Evolutionary conservation across 2,329 filamentous ascomycete species (phyloP).

Genomic region (Nemania sp.): DNA sequence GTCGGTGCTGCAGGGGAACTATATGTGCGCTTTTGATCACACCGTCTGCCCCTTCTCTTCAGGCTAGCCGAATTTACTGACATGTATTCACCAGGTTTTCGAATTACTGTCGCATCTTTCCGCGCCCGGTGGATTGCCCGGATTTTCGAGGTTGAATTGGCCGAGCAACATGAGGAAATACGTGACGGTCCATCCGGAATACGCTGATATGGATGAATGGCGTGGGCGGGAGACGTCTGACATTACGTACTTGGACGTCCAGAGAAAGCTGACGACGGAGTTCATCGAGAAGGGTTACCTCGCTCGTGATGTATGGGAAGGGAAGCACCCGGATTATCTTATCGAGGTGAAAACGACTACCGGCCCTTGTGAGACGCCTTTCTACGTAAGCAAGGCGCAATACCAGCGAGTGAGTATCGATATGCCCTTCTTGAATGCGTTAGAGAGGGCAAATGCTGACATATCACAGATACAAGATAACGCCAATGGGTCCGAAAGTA

Average conservation of each 20-base stretch:
- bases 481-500: not conserved
- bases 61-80: no score
- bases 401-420: conserved; percentile 44
- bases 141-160: conserved; percentile 51
- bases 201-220: conserved; percentile 48
- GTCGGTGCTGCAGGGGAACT: conserved; percentile 32
- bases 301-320: conserved; percentile 33
- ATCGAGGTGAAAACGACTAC: conserved; percentile 59
- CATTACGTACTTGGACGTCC: conserved; percentile 49
- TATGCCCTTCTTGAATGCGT: conserved; percentile 17
- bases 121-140: conserved; percentile 37
- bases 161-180: conserved; percentile 52
- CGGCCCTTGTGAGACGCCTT: conserved; percentile 43
- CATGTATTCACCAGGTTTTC: conserved; percentile 46
- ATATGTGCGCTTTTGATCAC: conserved; percentile 17
- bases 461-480: not conserved
- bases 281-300: conserved; percentile 45
- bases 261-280: conserved; percentile 41
- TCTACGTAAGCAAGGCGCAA: conserved; percentile 54
- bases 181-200: conserved; percentile 46
- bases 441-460: no score
- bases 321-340: conserved; percentile 45
- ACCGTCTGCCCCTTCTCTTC: not conserved
- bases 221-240: conserved; percentile 51
- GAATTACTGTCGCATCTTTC: conserved; percentile 43